Conservation (phyloP, 306 rosid genomes). For the Notholithocarpus densiflorus region DNA sequence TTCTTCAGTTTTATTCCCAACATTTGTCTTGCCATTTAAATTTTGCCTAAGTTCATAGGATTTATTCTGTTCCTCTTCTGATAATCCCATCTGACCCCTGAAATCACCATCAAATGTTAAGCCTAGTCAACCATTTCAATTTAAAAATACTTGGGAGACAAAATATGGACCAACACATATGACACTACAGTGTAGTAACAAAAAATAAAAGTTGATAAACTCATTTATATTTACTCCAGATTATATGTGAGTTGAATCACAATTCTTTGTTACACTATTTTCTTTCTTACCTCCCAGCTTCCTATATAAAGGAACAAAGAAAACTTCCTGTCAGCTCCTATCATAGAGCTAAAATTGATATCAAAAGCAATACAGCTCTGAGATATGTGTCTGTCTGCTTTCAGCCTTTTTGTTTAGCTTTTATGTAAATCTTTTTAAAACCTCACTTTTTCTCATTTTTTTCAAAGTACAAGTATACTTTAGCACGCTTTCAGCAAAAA, state of each 20-base stretch:
- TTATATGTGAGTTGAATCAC: background rate
- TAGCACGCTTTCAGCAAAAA: too few species aligned
- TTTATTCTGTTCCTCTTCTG: constrained; percentile 64
- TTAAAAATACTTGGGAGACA: background rate
- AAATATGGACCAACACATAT: background rate
- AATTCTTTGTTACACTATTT: background rate
- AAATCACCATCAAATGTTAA: constrained; percentile 14
- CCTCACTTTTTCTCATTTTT: too few species aligned
- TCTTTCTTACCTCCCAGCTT: background rate
- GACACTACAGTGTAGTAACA: background rate
- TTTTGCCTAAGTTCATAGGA: constrained; percentile 56
- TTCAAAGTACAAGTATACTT: too few species aligned
- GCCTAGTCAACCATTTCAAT: constrained; percentile 7
- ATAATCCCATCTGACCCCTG: constrained; percentile 97
- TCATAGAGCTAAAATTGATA: background rate
- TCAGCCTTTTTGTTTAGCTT: background rate
- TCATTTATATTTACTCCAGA: background rate
- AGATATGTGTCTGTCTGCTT: background rate
- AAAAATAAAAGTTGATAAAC: background rate
- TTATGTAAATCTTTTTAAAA: too few species aligned
- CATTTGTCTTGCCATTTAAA: constrained; percentile 38
- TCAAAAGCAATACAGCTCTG: background rate
- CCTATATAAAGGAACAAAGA: constrained; percentile 1
- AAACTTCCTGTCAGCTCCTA: background rate
- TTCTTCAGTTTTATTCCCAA: constrained; percentile 33